Base-by-base conservation (phyloP, 768 basidiomycete genomes). In the Boletales sp. region DNA sequence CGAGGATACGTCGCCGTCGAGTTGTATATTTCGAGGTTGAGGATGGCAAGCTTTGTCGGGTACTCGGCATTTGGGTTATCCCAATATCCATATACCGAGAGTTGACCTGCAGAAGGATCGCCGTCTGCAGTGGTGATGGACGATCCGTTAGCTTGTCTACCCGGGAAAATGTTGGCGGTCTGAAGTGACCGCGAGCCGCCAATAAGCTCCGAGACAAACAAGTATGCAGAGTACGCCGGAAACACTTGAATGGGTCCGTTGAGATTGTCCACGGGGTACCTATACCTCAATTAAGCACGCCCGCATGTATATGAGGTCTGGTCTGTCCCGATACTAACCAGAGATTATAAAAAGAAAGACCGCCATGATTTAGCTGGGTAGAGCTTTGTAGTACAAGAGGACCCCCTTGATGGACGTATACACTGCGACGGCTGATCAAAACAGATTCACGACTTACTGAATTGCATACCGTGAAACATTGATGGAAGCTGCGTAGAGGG, bases 341-440 rank as follows among this genome's bases (percentile, higher is more conserved):
- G 57, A 78, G 59, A 47, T 78, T 66, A 54, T 79, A 79, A 55
- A 79, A 70, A 14, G 55, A 56, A 50, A 61, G 51, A 59, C 76
- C 78, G 35, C 76, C 76, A 38, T 78, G 75, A 49, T 80, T 79
- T 10, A 77, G 63, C 48, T 79, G 76, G 2, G 72, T 74, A 38
- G 70, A 68, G 48, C 77, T 77, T 54, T 80, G 79, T 14, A 79
- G 58, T 5, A 77, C 75, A 21, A 78, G 68, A 4, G 78, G 77
- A 1, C 75, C 78, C 8, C 79, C 79, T 67, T 80, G 78, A 51
- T 81, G 79, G n/a, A 77, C 69, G 46, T 78, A 79, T 41, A 81
- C 44, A 31, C 78, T 79, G 42, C 36, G 52, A 43, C 10, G 15
- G 21, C 5, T 19, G 7, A 37, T 51, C 21, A 21, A 21, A 21